phyloP scores from a whole-genome alignment of 306 rosid genomes.

The Potentilla sterilis region DNA sequence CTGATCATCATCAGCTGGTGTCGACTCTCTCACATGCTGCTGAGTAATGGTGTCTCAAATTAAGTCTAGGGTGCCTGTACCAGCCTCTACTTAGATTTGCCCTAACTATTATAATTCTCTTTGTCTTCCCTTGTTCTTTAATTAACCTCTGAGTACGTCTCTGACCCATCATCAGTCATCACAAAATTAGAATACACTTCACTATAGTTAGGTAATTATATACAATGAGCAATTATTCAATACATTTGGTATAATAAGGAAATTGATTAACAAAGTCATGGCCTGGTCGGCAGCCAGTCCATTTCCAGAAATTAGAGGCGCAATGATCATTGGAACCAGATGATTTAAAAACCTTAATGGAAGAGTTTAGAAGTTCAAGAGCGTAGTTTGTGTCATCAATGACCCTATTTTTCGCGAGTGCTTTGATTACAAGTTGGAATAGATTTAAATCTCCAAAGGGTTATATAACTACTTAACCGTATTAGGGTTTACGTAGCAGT shows the following conservation, averaged over 20 bases:
- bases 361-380: neutral
- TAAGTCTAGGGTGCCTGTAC: constrained; percentile 47
- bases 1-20: constrained; percentile 11
- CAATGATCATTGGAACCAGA: neutral
- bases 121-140: constrained; percentile 16
- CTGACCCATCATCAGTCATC: neutral
- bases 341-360: neutral
- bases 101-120: constrained; percentile 9
- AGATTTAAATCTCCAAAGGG: constrained; percentile 6
- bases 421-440: constrained; percentile 15
- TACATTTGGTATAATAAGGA: neutral
- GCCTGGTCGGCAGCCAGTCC: constrained; percentile 25
- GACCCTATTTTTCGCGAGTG: neutral
- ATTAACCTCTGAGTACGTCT: constrained; percentile 6
- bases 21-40: constrained; percentile 39
- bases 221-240: neutral
- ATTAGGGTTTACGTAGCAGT: constrained; percentile 21
- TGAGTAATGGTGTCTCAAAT: constrained; percentile 50
- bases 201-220: neutral
- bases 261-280: constrained; percentile 16
- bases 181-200: neutral
- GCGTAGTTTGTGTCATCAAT: constrained; percentile 18
- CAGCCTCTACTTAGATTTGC: constrained; percentile 29
- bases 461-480: constrained; percentile 35
- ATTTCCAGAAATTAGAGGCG: constrained; percentile 11